Evolutionary conservation across 371 early-diverging fungal genomes (phyloP).

Genomic region (Blastocladiella emersonii): DNA sequence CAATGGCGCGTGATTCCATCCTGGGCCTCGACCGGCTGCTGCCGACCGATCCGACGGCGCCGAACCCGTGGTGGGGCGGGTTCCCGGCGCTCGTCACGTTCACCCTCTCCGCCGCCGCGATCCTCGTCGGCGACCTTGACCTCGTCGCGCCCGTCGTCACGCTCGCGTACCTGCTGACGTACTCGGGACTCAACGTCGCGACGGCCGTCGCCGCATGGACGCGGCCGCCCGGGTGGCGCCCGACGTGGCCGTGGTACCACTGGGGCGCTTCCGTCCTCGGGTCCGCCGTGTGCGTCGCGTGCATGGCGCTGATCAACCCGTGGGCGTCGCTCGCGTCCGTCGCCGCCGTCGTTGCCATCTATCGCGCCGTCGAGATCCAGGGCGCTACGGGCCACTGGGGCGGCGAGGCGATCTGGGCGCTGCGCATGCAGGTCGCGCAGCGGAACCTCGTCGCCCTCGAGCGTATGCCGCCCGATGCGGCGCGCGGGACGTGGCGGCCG

Average conservation of each 20-base stretch:
- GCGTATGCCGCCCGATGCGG: background rate
- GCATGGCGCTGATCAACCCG: too few species aligned
- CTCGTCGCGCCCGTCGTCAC: conserved; percentile 12
- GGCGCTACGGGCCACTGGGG: conserved; percentile 17
- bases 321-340: too few species aligned
- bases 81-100: conserved; percentile 5
- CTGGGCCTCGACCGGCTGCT: conserved; percentile 6
- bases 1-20: conserved; percentile 18
- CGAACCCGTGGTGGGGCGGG: too few species aligned
- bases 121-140: conserved; percentile 15
- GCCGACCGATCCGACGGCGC: conserved; percentile 8
- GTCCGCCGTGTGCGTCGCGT: conserved; percentile 10
- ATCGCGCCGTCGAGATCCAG: conserved; percentile 14
- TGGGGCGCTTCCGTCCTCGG: conserved; percentile 15
- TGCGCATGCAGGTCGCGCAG: conserved; percentile 18
- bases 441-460: conserved; percentile 16
- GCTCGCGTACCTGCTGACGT: conserved; percentile 13
- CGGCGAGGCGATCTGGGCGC: conserved; percentile 13
- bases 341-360: too few species aligned
- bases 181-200: conserved; percentile 14
- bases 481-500: conserved; percentile 11
- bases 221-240: conserved; percentile 14
- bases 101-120: conserved; percentile 9
- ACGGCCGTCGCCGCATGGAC: conserved; percentile 12
- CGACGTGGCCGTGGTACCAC: conserved; percentile 19